Conservation (phyloP, 148 eudicot genomes). For the Camellia japonica region DNA sequence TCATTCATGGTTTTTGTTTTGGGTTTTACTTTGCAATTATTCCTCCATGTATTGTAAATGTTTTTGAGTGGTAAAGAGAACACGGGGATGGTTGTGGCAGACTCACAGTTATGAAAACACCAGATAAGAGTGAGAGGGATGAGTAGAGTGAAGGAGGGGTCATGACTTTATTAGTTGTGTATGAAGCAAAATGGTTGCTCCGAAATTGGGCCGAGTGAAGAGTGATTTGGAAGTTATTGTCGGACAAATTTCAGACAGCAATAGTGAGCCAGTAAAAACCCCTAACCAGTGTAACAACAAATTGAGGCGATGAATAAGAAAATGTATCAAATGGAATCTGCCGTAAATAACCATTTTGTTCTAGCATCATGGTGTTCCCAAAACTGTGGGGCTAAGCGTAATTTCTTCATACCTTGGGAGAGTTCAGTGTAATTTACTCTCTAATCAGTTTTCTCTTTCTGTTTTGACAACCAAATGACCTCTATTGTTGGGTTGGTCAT, state of each 20-base stretch:
- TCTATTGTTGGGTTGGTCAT: not conserved
- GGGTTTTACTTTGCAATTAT: not conserved
- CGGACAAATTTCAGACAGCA: constrained; percentile 8
- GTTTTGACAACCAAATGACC: not conserved
- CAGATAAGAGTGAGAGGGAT: constrained; percentile 19
- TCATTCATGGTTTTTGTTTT: not conserved
- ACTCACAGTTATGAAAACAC: not conserved
- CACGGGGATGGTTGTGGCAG: not conserved
- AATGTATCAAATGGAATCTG: constrained; percentile 16
- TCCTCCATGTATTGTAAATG: not conserved
- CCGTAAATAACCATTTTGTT: constrained; percentile 3
- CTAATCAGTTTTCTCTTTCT: not conserved
- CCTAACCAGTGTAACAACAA: constrained; percentile 21
- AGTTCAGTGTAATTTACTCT: not conserved
- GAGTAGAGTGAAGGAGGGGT: constrained; percentile 24
- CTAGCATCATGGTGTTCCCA: too few relatives aligned
- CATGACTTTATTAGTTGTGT: constrained; percentile 8
- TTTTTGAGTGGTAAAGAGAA: not conserved
- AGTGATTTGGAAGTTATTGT: constrained; percentile 18
- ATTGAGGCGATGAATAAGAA: constrained; percentile 19
- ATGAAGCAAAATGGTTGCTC: constrained; percentile 16
- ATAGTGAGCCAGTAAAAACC: constrained; percentile 3
- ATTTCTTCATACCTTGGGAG: too few relatives aligned
- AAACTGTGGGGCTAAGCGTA: too few relatives aligned
- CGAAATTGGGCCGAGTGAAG: constrained; percentile 20